phyloP scores from a whole-genome alignment of 495 filamentous ascomycete genomes.

The Hypoxylon fuscum region DNA sequence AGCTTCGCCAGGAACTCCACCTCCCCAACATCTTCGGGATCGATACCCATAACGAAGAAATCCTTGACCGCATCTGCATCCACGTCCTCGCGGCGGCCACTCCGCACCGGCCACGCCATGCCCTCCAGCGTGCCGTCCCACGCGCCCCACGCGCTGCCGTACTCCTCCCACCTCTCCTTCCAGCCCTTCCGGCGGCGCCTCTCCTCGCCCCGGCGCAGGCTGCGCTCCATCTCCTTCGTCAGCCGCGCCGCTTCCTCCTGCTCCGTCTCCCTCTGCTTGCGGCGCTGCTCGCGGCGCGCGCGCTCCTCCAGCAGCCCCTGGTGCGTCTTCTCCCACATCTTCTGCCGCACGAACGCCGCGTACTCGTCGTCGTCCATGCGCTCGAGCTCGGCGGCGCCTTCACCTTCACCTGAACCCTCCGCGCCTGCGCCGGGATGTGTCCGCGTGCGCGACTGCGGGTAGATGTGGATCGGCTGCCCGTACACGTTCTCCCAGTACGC shows the following conservation, averaged over 20 bases:
- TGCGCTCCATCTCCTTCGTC: conserved; percentile 57
- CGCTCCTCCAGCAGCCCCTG: conserved; percentile 67
- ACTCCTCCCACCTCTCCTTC: conserved; percentile 67
- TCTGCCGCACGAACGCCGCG: conserved; percentile 77
- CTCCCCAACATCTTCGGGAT: conserved; percentile 59
- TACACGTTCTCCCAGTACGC: conserved; percentile 95
- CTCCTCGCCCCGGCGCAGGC: conserved; percentile 59
- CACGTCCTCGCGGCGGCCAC: conserved; percentile 57
- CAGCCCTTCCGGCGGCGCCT: conserved; percentile 49
- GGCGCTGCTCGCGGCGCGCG: conserved; percentile 54
- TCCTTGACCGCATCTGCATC: conserved; percentile 44
- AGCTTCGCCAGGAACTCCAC: conserved; percentile 69
- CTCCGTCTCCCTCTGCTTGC: conserved; percentile 48
- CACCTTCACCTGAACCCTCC: conserved; percentile 47
- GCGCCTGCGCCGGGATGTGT: conserved; percentile 1
- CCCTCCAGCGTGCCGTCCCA: conserved; percentile 55
- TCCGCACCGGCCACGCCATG: conserved; percentile 83
- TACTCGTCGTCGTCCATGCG: conserved; percentile 93
- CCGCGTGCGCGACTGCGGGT: conserved; percentile 35
- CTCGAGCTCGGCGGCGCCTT: conserved; percentile 65
- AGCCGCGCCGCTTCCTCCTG: conserved; percentile 60
- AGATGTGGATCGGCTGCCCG: conserved; percentile 80
- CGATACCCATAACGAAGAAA: conserved; percentile 55
- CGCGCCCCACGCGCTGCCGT: conserved; percentile 67
- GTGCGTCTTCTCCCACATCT: conserved; percentile 94